Conservation (phyloP, 768 basidiomycete genomes). For the Polyporus arcularius region DNA sequence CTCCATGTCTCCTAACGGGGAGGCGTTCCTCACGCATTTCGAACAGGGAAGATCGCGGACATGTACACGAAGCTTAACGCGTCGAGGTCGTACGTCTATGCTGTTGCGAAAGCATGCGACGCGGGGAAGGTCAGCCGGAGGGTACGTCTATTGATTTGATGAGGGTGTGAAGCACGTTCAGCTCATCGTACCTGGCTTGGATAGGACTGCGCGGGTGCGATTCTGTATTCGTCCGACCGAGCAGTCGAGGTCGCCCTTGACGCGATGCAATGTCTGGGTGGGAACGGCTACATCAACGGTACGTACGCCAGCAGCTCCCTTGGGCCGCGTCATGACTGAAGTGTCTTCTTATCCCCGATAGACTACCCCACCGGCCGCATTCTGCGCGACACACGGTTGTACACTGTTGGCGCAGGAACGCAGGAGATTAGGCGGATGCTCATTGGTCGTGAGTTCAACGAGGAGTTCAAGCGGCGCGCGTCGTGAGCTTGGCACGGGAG, state of each 20-base stretch:
- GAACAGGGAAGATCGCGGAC: conserved; percentile 76
- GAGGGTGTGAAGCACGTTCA: background rate
- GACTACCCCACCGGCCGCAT: conserved; percentile 91
- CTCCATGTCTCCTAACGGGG: background rate
- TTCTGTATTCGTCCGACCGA: conserved; percentile 90
- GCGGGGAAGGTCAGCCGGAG: conserved; percentile 72
- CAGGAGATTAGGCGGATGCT: conserved; percentile 95
- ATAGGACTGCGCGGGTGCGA: conserved; percentile 94
- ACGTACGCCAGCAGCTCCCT: conserved; percentile 17
- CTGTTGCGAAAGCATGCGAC: conserved; percentile 90
- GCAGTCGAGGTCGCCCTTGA: conserved; percentile 90
- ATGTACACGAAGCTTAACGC: conserved; percentile 95
- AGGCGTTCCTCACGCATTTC: background rate
- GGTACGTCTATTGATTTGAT: conserved; percentile 45
- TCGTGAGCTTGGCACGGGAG: conserved; percentile 1
- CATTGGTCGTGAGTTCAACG: conserved; percentile 91
- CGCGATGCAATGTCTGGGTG: conserved; percentile 91
- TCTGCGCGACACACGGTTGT: conserved; percentile 83
- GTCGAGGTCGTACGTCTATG: conserved; percentile 88
- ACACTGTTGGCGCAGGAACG: conserved; percentile 95
- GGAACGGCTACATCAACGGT: conserved; percentile 97
- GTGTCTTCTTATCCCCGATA: conserved; percentile 30
- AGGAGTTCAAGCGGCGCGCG: conserved; percentile 46
- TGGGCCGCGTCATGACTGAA: background rate
- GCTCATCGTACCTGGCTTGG: background rate